Conservation (phyloP, 75 land plant genomes). For the Adiantum capillusveneris region DNA sequence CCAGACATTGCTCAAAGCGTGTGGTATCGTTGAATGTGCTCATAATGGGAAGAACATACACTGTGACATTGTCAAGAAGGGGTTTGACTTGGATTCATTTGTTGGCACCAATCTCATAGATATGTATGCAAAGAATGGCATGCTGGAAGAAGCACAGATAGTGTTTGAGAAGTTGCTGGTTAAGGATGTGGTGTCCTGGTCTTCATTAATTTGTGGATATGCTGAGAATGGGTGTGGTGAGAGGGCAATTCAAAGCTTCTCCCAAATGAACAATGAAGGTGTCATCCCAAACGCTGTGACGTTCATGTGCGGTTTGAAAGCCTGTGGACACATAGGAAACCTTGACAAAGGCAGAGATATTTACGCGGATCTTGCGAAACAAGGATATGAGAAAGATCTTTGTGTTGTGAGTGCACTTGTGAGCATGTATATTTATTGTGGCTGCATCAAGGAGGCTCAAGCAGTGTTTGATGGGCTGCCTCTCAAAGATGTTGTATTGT, state of each 20-base stretch:
- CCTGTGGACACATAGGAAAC: slow-evolving; percentile 24
- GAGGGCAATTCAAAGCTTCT: slow-evolving; percentile 17
- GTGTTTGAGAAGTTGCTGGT: slow-evolving; percentile 21
- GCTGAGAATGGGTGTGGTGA: slow-evolving; percentile 21
- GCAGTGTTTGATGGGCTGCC: slow-evolving; percentile 38
- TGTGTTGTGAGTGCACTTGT: slow-evolving; percentile 44
- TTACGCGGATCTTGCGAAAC: slow-evolving; percentile 35
- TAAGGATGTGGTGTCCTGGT: slow-evolving; percentile 48
- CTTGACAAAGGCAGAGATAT: slow-evolving; percentile 19
- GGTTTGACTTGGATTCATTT: slow-evolving; percentile 18
- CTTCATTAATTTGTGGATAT: slow-evolving; percentile 31
- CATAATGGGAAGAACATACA: slow-evolving; percentile 9
- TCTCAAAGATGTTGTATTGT: slow-evolving; percentile 47
- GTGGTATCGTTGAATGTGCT: too few species aligned
- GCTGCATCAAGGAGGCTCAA: slow-evolving; percentile 28
- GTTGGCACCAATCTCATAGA: slow-evolving; percentile 40
- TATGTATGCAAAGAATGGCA: slow-evolving; percentile 41
- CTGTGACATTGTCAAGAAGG: slow-evolving; percentile 22
- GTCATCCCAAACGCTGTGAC: slow-evolving; percentile 28
- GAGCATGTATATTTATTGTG: slow-evolving; percentile 57
- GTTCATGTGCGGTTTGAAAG: slow-evolving; percentile 39
- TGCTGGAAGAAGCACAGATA: slow-evolving; percentile 23
- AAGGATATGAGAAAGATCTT: slow-evolving; percentile 15
- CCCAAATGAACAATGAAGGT: slow-evolving; percentile 23
- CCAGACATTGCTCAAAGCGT: too few species aligned